Conservation (phyloP, 1,284 basidiomycete species). For the Rhodotorula mucilaginosa region DNA sequence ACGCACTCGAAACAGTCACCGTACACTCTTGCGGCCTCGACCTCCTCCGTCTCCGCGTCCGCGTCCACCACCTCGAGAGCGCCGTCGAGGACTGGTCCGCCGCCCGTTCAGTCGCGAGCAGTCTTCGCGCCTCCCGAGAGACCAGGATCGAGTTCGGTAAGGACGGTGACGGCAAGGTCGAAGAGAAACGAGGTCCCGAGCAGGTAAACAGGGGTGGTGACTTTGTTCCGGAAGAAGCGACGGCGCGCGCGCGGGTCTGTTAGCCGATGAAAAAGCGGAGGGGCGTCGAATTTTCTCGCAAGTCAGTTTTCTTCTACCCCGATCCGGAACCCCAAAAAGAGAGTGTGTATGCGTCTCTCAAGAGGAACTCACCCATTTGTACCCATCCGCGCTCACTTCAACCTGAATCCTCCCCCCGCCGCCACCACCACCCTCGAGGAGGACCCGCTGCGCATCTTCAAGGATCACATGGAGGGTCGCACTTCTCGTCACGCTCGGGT, state of each 20-base stretch:
- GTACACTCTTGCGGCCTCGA: conserved; percentile 16
- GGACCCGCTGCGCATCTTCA: conserved; percentile 32
- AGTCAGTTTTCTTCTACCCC: too few species aligned
- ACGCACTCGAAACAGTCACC: conserved; percentile 10
- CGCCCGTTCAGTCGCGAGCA: not conserved
- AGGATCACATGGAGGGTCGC: conserved; percentile 31
- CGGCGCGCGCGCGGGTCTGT: not conserved
- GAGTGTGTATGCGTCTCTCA: too few species aligned
- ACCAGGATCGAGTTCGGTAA: conserved; percentile 32
- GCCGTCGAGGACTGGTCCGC: not conserved
- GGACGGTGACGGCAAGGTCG: conserved; percentile 25
- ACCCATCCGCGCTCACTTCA: conserved; percentile 40
- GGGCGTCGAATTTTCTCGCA: too few species aligned
- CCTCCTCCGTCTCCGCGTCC: not conserved
- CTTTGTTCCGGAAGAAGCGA: not conserved
- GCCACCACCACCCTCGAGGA: not conserved
- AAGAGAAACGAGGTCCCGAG: conserved; percentile 12
- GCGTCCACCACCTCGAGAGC: conserved; percentile 9
- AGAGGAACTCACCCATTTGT: conserved; percentile 36
- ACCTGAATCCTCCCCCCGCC: not conserved
- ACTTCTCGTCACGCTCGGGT: conserved; percentile 13
- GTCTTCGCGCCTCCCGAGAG: conserved; percentile 11
- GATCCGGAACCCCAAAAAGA: too few species aligned
- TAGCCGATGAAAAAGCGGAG: too few species aligned
- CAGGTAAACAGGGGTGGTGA: conserved; percentile 18